Percentiles rank a stretch among this genome's conserved stretches.
These are phyloP conservation scores for Botrytis deweyae DNA, from an alignment of 2,329 filamentous ascomycete genomes.

Conservation along the genomic window DNA sequence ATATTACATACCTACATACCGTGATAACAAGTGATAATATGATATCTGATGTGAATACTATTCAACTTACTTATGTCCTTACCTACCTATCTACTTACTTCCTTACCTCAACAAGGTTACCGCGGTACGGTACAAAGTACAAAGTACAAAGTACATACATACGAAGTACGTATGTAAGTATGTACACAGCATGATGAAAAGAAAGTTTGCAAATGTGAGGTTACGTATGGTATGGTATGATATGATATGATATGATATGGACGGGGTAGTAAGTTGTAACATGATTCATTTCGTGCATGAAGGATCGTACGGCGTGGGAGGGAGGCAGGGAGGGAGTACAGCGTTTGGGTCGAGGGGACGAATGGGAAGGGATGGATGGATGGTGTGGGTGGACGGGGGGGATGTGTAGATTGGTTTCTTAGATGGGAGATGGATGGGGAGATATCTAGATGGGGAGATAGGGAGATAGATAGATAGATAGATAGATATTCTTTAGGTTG, in stretches of 20 bases:
- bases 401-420: too few species aligned
- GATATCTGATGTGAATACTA: not conserved
- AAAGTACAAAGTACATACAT: not conserved
- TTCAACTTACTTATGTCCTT: not conserved
- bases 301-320: not conserved
- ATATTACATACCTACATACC: fast-evolving
- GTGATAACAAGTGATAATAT: not conserved
- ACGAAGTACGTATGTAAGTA: not conserved
- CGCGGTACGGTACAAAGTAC: not conserved
- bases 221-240: too few species aligned
- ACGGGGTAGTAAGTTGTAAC: not conserved
- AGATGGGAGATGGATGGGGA: not conserved
- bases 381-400: too few species aligned
- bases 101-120: not conserved
- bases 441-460: not conserved
- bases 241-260: not conserved
- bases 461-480: too few species aligned
- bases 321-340: not conserved
- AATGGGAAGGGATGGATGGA: not conserved
- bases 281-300: not conserved
- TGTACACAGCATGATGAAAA: not conserved
- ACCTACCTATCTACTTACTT: not conserved
- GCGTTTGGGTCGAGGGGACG: not conserved
- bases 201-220: not conserved
- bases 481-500: not conserved